Evolutionary conservation across 805 yeast genomes (phyloP), one percentile per base, ranked within the genome.

Genomic region (Tetrapisispora fleetii): DNA sequence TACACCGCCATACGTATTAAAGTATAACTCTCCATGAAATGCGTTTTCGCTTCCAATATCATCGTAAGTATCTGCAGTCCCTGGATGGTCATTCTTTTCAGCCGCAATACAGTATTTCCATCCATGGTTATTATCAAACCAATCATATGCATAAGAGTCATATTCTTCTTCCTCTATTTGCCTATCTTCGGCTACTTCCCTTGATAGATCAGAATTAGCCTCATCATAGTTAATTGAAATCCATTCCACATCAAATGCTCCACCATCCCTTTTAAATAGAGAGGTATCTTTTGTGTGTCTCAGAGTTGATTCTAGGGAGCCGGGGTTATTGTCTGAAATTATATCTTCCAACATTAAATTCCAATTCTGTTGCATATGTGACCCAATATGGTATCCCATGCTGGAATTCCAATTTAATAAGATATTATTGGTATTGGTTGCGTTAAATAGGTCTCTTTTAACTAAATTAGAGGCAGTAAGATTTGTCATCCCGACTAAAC

Each of bases 1-100:
- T 32, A 50, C 44, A 24, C 51, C 55, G 27, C 55, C 55, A 37
- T 52, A 52, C 7, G 53, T 48, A 39, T 52, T 52, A 37, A 52
- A 50, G 35, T 50, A 52, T 18, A 48, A 13, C 41, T 52, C 50
- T 8, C 51, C 51, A 37, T 50, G 50, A 32, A 47, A 37, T 13
- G 49, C 49, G 30, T 32, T 45, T 16, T 46, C 51, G 16, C 41
- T 33, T 13, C 51, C 49, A 37, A 50, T 38, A 40, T 48, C 53
- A 35, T 50, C 48, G 41, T 47, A 47, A 43, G 40, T 30, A n/a
- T 21, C 27, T 19, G 36, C 44, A 11, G 24, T n/a, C 2, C 48
- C 50, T 3, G 14, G 30, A 24, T 43, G 47, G 16, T 19, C 40
- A 24, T 38, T 42, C 21, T 46, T 38, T 30, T 28, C 42, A 18